These are phyloP conservation scores for Pinus taeda DNA, from an alignment of 75 land plant species.

Conservation along the genomic window DNA sequence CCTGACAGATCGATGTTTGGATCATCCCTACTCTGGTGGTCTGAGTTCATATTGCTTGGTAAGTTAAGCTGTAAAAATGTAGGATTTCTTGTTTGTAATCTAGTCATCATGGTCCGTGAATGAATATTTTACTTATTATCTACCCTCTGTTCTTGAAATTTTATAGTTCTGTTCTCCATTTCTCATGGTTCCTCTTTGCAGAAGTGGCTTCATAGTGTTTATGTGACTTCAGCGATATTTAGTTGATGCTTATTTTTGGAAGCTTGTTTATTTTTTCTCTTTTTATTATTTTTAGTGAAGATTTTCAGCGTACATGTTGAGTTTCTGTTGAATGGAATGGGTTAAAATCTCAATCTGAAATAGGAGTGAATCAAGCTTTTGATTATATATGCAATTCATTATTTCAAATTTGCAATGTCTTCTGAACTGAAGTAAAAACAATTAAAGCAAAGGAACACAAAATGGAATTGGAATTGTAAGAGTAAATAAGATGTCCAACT, in stretches of 20 bases:
- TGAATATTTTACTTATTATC: too few species aligned
- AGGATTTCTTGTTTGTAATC: conserved; percentile 1
- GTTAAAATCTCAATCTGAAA: neutral
- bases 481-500: too few species aligned
- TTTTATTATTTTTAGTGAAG: neutral
- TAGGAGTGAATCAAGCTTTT: too few species aligned
- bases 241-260: neutral
- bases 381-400: too few species aligned
- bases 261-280: neutral
- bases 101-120: neutral
- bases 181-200: neutral
- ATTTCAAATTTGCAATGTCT: too few species aligned
- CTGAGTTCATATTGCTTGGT: conserved; percentile 98
- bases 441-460: too few species aligned
- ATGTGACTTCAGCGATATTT: neutral
- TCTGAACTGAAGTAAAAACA: too few species aligned
- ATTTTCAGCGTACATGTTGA: too few species aligned
- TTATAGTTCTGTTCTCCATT: neutral
- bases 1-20: conserved; percentile 87
- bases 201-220: neutral
- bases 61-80: conserved; percentile 13
- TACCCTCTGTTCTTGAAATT: neutral
- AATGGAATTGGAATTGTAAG: too few species aligned
- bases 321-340: neutral
- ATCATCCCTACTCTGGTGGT: conserved; percentile 96